phyloP scores from a whole-genome alignment of 1,139 yeast genomes.

The Entelexis sorbosivorans region DNA sequence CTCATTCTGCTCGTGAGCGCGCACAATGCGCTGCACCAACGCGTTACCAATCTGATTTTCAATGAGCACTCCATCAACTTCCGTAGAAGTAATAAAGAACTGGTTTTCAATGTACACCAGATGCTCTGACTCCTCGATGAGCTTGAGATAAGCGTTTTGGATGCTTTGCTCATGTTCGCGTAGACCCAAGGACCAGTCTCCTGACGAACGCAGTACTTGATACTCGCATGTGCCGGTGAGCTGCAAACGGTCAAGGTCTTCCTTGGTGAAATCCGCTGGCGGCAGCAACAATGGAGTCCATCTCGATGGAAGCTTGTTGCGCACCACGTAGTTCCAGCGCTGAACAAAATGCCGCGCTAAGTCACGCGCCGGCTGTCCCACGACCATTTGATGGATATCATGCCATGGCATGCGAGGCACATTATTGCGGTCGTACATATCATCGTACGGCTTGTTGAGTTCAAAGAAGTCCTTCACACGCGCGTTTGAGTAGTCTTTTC shows the following conservation, averaged over 20 bases:
- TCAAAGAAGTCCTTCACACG: slow-evolving; percentile 76
- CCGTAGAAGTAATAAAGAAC: slow-evolving; percentile 81
- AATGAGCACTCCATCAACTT: slow-evolving; percentile 73
- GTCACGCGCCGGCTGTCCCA: slow-evolving; percentile 95
- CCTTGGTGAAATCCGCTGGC: slow-evolving; percentile 73
- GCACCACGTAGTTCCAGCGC: slow-evolving; percentile 86
- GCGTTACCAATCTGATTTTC: slow-evolving; percentile 94
- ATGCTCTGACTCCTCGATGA: slow-evolving; percentile 86
- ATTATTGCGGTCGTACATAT: slow-evolving; percentile 73
- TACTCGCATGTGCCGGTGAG: slow-evolving; percentile 83
- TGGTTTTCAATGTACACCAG: slow-evolving; percentile 91
- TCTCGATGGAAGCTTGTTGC: slow-evolving; percentile 91
- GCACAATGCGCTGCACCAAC: slow-evolving; percentile 79
- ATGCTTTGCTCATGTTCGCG: slow-evolving; percentile 79
- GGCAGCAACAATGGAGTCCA: slow-evolving; percentile 87
- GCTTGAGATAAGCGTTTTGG: slow-evolving; percentile 80
- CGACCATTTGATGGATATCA: slow-evolving; percentile 90
- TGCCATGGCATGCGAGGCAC: slow-evolving; percentile 99
- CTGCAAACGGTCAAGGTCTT: slow-evolving; percentile 53
- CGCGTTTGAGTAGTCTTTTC: slow-evolving; percentile 95
- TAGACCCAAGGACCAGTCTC: slow-evolving; percentile 87
- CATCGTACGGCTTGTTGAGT: slow-evolving; percentile 77
- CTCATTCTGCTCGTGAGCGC: slow-evolving; percentile 69
- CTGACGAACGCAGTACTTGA: slow-evolving; percentile 78
- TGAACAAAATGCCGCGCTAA: slow-evolving; percentile 89